These are phyloP conservation scores for Sphaerobolus stellatus DNA, from an alignment of 1,284 basidiomycete genomes.

Conservation along the genomic window DNA sequence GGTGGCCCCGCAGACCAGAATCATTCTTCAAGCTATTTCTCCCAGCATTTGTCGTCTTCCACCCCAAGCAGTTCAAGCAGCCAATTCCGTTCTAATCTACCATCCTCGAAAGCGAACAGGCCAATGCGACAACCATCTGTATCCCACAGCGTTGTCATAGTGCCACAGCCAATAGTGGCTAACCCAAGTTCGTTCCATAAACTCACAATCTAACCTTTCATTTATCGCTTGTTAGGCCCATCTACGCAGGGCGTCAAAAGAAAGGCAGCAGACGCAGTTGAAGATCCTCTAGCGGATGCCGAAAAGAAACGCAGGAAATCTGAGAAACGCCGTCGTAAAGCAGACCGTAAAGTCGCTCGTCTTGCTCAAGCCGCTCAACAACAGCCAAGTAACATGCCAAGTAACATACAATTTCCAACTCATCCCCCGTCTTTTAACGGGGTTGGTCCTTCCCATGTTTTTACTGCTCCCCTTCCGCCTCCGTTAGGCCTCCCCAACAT, in stretches of 20 bases:
- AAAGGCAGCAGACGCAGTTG: not conserved
- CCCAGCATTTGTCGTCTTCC: not conserved
- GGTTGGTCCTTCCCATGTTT: not conserved
- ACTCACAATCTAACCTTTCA: not conserved
- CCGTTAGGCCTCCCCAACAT: not conserved
- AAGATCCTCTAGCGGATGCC: not conserved
- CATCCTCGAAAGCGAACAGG: not conserved
- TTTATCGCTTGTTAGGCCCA: not conserved
- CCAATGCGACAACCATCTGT: not conserved
- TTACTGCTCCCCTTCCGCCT: not conserved
- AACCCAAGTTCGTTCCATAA: not conserved
- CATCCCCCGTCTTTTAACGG: not conserved
- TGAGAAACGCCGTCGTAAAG: constrained; percentile 11
- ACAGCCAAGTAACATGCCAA: not conserved
- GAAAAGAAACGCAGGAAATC: constrained; percentile 3
- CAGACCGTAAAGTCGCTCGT: constrained; percentile 2
- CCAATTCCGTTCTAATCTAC: not conserved
- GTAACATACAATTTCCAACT: not conserved
- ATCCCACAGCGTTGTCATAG: not conserved
- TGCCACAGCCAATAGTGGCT: not conserved
- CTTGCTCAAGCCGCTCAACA: not conserved
- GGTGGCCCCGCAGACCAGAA: not conserved
- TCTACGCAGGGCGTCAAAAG: not conserved
- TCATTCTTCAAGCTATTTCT: not conserved
- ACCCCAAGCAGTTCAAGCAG: not conserved